phyloP scores from a whole-genome alignment of 345 rosid genomes.

The Euphorbia lathyris region DNA sequence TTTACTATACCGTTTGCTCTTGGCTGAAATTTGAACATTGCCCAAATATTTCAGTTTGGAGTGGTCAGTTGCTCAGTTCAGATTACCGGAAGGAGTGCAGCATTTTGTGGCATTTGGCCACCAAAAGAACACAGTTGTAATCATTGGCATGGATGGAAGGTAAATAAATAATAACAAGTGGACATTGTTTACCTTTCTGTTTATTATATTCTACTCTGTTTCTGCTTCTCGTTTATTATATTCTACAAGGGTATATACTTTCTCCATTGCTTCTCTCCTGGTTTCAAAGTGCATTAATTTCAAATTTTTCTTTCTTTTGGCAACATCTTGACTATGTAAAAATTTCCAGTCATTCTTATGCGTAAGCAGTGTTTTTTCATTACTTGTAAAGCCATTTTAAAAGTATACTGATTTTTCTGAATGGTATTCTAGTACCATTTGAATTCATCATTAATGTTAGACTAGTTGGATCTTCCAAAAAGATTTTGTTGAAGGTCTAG shows the following conservation, averaged over 20 bases:
- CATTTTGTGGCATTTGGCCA: conserved; percentile 83
- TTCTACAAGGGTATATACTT: conserved; percentile 72
- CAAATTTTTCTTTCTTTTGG: not conserved
- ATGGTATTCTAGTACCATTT: not conserved
- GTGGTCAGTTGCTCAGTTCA: conserved; percentile 94
- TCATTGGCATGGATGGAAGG: conserved; percentile 97
- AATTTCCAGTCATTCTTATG: not conserved
- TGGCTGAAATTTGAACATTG: too few relatives aligned
- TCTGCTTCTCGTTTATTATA: not conserved
- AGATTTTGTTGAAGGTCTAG: conserved; percentile 1
- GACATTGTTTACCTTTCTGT: not conserved
- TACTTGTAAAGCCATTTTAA: not conserved
- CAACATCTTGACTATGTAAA: not conserved
- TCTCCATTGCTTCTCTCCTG: not conserved
- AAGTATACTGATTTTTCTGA: too few relatives aligned
- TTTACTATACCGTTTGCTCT: too few relatives aligned
- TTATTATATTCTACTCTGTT: not conserved
- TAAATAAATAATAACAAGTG: conserved; percentile 22
- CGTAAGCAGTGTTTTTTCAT: not conserved
- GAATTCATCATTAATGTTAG: not conserved
- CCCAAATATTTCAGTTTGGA: conserved; percentile 96
- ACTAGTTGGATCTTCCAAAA: not conserved
- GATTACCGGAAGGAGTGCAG: conserved; percentile 66
- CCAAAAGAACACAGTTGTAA: conserved; percentile 71
- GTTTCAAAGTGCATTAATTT: not conserved